These are phyloP conservation scores for Ensete ventricosum DNA, from an alignment of 176 grass and related monocot species.

Conservation along the genomic window DNA sequence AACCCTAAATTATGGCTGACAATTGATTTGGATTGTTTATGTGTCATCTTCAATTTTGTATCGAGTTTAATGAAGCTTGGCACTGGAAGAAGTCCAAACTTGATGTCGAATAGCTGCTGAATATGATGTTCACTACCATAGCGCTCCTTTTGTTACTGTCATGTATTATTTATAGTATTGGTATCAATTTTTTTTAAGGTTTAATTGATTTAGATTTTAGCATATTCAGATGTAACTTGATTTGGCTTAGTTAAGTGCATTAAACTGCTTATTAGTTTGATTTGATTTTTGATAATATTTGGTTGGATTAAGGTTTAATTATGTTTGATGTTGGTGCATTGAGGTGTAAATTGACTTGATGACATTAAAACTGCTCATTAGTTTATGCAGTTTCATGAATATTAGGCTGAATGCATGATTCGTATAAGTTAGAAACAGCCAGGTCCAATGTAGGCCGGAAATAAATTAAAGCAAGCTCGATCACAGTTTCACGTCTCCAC, in stretches of 20 bases:
- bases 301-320: too few relatives aligned
- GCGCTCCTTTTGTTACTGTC: conserved; percentile 1
- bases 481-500: too few relatives aligned
- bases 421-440: too few relatives aligned
- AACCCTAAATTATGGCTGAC: not conserved
- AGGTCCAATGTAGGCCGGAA: too few relatives aligned
- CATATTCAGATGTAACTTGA: not conserved
- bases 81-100: not conserved
- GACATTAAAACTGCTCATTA: too few relatives aligned
- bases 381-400: too few relatives aligned
- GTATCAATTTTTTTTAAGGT: not conserved
- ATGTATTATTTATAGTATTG: too few relatives aligned
- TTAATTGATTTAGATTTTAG: not conserved
- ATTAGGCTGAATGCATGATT: too few relatives aligned
- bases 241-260: not conserved
- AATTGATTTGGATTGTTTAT: not conserved
- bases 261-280: not conserved
- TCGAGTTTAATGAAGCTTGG: not conserved
- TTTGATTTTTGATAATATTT: too few relatives aligned
- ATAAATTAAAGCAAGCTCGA: too few relatives aligned
- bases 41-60: not conserved
- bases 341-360: too few relatives aligned
- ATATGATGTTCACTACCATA: not conserved
- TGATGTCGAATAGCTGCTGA: not conserved
- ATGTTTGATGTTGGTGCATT: too few relatives aligned